Evolutionary conservation across 768 basidiomycete genomes (phyloP).

Genomic region (Suillus variegatus): DNA sequence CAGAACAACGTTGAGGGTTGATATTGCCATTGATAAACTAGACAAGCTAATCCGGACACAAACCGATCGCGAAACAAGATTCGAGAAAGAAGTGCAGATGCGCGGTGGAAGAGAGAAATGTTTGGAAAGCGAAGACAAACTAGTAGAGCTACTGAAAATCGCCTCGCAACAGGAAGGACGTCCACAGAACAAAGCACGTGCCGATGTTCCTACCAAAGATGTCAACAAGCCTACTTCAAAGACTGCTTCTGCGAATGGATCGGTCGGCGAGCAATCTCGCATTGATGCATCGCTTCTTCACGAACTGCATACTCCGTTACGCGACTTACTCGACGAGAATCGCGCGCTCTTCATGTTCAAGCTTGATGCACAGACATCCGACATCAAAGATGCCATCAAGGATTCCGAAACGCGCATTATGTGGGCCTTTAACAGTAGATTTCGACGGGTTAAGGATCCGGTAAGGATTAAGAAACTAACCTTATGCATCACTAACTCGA

Average conservation of each 20-base stretch:
- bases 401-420: neutral
- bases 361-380: neutral
- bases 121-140: slow-evolving; percentile 10
- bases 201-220: neutral
- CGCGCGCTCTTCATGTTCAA: neutral
- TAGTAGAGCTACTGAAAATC: neutral
- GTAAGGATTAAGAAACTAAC: neutral
- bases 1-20: slow-evolving; percentile 38
- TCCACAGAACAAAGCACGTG: neutral
- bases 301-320: neutral
- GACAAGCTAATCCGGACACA: neutral
- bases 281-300: neutral
- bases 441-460: neutral
- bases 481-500: neutral
- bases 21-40: slow-evolving; percentile 23
- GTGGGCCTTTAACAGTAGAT: neutral
- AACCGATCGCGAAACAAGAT: slow-evolving; percentile 30
- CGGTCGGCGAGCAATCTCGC: neutral
- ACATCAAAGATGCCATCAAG: neutral
- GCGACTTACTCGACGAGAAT: neutral
- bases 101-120: slow-evolving; percentile 36
- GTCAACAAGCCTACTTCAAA: neutral
- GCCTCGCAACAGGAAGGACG: neutral
- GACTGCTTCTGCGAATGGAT: neutral
- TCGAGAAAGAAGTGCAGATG: slow-evolving; percentile 18